phyloP scores from a whole-genome alignment of 345 rosid species.

The Bruguiera sexangula region DNA sequence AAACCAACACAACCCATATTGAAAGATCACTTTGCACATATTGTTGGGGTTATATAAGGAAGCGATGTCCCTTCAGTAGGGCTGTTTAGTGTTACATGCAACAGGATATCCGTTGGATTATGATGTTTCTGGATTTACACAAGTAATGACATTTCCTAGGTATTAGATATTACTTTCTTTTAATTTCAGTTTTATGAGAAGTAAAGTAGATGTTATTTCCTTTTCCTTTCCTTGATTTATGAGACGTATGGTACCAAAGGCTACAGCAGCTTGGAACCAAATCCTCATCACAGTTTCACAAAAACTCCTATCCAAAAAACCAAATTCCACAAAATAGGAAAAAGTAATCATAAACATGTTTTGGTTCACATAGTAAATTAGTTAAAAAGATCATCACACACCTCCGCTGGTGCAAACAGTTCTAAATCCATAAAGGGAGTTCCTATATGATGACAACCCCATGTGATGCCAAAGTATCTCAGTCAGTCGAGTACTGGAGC shows the following conservation, averaged over 20 bases:
- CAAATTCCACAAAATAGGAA: neutral
- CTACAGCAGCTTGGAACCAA: neutral
- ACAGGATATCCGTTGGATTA: neutral
- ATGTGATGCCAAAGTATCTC: conserved; percentile 35
- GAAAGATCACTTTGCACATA: neutral
- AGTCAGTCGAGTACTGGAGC: conserved; percentile 43
- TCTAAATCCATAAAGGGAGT: conserved; percentile 53
- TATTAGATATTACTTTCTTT: too few species aligned
- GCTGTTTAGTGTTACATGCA: neutral
- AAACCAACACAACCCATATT: neutral
- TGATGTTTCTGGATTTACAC: too few species aligned
- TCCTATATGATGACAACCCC: conserved; percentile 47
- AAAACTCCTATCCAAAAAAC: neutral
- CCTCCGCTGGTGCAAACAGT: conserved; percentile 66
- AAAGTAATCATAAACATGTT: neutral
- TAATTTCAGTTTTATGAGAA: too few species aligned
- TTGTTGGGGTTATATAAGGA: neutral
- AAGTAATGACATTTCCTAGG: too few species aligned
- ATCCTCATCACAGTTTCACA: neutral
- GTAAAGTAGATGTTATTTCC: too few species aligned
- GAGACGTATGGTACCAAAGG: neutral
- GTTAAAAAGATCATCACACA: conserved; percentile 28
- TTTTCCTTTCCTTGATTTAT: too few species aligned
- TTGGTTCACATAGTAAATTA: conserved; percentile 4
- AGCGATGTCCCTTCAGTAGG: too few species aligned